These are phyloP conservation scores for Candida sp. DNA, from an alignment of 1,139 yeast genomes.

Conservation along the genomic window DNA sequence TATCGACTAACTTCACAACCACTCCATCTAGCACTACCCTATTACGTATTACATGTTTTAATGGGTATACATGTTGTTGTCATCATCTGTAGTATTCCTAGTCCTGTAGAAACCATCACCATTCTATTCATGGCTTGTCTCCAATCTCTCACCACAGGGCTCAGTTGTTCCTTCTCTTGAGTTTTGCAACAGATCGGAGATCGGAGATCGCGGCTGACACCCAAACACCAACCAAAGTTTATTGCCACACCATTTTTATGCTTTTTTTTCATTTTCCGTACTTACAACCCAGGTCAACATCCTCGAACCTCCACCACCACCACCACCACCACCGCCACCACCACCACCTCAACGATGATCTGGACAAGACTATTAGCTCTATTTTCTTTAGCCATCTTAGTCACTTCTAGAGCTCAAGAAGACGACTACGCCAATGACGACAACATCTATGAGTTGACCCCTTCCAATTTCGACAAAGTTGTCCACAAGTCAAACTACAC, in stretches of 20 bases:
- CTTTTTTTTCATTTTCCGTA: neutral
- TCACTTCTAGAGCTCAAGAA: conserved; percentile 13
- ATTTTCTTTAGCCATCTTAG: conserved; percentile 7
- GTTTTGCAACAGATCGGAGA: conserved; percentile 1
- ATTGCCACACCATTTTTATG: neutral
- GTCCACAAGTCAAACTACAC: conserved; percentile 76
- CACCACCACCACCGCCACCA: no score
- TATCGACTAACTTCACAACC: no score
- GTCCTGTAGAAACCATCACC: no score
- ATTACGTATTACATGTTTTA: no score
- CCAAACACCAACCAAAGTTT: neutral
- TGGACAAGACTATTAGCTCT: conserved; percentile 3
- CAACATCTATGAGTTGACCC: conserved; percentile 60
- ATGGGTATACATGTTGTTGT: no score
- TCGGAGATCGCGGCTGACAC: neutral
- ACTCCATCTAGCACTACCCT: no score
- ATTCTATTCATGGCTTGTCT: neutral
- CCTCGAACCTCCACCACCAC: neutral
- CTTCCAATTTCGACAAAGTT: conserved; percentile 64
- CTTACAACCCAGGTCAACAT: neutral
- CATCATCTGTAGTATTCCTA: no score
- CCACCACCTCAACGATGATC: neutral
- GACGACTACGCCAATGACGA: conserved; percentile 45
- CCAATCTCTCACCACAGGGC: neutral
- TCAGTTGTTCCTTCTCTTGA: neutral